Conservation (phyloP, 1,284 basidiomycete species). For the Ustilago esculenta region DNA sequence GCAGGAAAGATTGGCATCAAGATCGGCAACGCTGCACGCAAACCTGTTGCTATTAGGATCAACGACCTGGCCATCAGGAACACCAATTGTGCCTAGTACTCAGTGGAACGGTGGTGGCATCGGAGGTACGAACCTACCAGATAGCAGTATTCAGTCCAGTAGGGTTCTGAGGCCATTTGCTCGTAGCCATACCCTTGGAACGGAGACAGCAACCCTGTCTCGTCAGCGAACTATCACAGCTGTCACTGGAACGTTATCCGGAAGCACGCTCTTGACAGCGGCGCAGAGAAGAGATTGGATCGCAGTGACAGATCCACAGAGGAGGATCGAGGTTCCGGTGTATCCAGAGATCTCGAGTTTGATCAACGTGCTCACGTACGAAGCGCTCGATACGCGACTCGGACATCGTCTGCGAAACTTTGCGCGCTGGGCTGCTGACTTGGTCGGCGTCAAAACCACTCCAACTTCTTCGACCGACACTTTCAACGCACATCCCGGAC, state of each 20-base stretch:
- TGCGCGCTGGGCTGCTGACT: constrained; percentile 9
- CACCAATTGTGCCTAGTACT: constrained; percentile 25
- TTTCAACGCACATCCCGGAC: neutral
- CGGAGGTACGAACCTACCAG: constrained; percentile 27
- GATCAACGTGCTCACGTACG: constrained; percentile 24
- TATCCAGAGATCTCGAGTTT: constrained; percentile 34
- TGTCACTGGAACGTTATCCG: too few relatives aligned
- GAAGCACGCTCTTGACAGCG: constrained; percentile 1
- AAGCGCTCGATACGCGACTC: constrained; percentile 22
- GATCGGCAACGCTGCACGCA: constrained; percentile 3
- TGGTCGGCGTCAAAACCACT: neutral
- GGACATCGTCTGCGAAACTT: constrained; percentile 5
- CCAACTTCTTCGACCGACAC: neutral
- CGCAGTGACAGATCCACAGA: constrained; percentile 35
- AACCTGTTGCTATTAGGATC: constrained; percentile 18
- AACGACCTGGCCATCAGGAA: constrained; percentile 26
- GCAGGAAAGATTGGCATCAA: constrained; percentile 16
- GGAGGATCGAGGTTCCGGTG: constrained; percentile 33
- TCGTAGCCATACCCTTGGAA: neutral
- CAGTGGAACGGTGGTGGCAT: constrained; percentile 44
- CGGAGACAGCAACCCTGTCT: constrained; percentile 1
- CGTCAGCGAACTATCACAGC: too few relatives aligned
- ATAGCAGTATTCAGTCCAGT: constrained; percentile 4
- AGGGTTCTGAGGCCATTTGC: constrained; percentile 9
- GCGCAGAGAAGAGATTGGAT: constrained; percentile 46